These are phyloP conservation scores for Geosiphon pyriformis DNA, from an alignment of 192 early-diverging fungal species.

Conservation along the genomic window DNA sequence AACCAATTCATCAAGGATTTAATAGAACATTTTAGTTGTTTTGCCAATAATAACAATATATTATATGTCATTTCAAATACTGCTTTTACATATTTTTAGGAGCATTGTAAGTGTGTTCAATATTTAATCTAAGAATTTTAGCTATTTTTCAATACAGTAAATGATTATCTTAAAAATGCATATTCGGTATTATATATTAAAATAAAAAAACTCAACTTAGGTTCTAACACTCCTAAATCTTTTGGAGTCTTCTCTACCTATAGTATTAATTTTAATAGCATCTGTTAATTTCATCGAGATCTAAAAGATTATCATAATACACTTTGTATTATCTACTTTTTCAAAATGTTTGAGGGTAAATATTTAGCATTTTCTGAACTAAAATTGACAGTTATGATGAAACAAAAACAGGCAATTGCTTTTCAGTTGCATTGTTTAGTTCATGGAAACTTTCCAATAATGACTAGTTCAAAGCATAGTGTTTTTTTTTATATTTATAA, in stretches of 20 bases:
- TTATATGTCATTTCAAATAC: background rate
- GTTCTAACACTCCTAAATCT: constrained; percentile 13
- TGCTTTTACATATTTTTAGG: background rate
- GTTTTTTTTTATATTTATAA: too few species aligned
- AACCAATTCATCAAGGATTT: background rate
- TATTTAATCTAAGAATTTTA: constrained; percentile 6
- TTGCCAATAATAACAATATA: constrained; percentile 1
- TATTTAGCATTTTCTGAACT: background rate
- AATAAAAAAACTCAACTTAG: constrained; percentile 10
- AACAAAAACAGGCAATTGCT: constrained; percentile 7
- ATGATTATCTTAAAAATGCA: constrained; percentile 1
- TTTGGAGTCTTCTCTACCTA: constrained; percentile 9
- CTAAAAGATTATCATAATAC: constrained; percentile 13
- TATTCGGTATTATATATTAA: constrained; percentile 6
- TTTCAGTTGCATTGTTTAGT: too few species aligned
- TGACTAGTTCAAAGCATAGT: too few species aligned
- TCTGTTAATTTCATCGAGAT: constrained; percentile 13
- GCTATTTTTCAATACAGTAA: background rate
- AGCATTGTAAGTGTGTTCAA: constrained; percentile 4
- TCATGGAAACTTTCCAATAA: too few species aligned
- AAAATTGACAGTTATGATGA: background rate
- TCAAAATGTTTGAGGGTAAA: background rate
- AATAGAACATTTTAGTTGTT: constrained; percentile 8
- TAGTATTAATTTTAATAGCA: constrained; percentile 11
- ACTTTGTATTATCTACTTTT: constrained; percentile 7